phyloP scores from a whole-genome alignment of 2,329 filamentous ascomycete genomes.

The Penicillium sp. region DNA sequence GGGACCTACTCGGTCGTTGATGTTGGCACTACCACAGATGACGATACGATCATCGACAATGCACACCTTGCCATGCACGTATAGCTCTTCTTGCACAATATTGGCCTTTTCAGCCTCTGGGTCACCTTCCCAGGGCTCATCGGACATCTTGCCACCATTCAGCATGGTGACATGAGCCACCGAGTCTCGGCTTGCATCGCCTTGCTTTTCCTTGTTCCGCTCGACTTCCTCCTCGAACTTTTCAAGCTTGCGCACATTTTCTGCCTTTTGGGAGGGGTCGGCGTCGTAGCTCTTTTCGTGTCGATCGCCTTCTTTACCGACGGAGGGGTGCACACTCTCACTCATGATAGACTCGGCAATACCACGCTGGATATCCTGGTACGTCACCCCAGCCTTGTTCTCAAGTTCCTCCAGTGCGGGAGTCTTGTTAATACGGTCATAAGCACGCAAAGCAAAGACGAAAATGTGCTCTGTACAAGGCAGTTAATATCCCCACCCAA shows the following conservation, averaged over 20 bases:
- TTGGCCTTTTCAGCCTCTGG: conserved; percentile 77
- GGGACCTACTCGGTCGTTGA: conserved; percentile 60
- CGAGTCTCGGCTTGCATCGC: conserved; percentile 48
- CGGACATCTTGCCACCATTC: conserved; percentile 60
- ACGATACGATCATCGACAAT: conserved; percentile 81
- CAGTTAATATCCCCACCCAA: not conserved
- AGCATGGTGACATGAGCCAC: conserved; percentile 84
- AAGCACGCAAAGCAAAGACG: conserved; percentile 90
- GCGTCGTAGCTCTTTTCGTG: conserved; percentile 41
- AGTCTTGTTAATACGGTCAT: conserved; percentile 87
- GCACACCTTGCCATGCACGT: conserved; percentile 84
- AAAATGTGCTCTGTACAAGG: conserved; percentile 69
- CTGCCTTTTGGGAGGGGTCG: conserved; percentile 37
- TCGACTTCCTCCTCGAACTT: conserved; percentile 44
- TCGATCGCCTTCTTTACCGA: conserved; percentile 48
- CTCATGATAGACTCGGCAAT: conserved; percentile 88
- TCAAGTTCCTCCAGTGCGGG: conserved; percentile 72
- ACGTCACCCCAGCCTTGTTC: conserved; percentile 76
- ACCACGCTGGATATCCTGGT: conserved; percentile 82
- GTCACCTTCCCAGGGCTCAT: conserved; percentile 76
- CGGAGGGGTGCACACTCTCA: conserved; percentile 61
- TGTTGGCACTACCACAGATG: conserved; percentile 75
- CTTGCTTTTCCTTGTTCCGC: conserved; percentile 21
- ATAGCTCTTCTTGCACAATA: conserved; percentile 94
- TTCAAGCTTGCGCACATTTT: conserved; percentile 23